These are phyloP conservation scores for Yamadazyma jaroonii DNA, from an alignment of 1,139 yeast genomes.

Conservation along the genomic window DNA sequence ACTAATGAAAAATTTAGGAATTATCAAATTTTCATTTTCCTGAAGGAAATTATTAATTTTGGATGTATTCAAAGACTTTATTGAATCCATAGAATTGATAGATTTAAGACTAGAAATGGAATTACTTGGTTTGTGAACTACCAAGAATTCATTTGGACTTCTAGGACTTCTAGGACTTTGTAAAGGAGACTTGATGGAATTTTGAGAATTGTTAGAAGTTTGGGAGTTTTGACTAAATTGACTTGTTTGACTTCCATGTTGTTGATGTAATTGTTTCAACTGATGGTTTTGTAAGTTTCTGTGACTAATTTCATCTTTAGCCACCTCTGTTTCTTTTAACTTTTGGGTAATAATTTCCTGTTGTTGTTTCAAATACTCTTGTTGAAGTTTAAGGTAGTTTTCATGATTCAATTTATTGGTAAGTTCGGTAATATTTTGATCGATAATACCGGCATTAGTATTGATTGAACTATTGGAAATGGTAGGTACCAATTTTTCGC, in stretches of 20 bases:
- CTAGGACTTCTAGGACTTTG: conserved; percentile 3
- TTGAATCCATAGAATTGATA: conserved; percentile 11
- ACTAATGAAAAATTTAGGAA: conserved; percentile 16
- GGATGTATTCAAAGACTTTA: conserved; percentile 11
- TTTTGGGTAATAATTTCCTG: conserved; percentile 30
- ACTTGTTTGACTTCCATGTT: conserved; percentile 1
- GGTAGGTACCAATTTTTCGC: background rate
- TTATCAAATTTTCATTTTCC: conserved; percentile 14
- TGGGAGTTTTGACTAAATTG: conserved; percentile 1
- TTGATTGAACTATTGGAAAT: conserved; percentile 1
- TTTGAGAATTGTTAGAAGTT: background rate
- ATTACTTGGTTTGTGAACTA: conserved; percentile 2
- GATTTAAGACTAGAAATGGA: conserved; percentile 7
- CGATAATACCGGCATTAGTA: background rate
- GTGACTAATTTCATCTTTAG: background rate
- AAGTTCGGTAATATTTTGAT: background rate
- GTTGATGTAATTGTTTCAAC: background rate
- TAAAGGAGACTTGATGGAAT: background rate
- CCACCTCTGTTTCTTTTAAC: conserved; percentile 15
- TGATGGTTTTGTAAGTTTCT: background rate
- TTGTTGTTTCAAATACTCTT: conserved; percentile 38
- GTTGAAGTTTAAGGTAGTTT: conserved; percentile 36
- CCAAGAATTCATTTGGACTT: background rate
- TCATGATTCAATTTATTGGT: conserved; percentile 25
- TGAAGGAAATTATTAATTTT: conserved; percentile 15